Conservation (phyloP, 345 rosid species). For the Moricandia moricandioides region DNA sequence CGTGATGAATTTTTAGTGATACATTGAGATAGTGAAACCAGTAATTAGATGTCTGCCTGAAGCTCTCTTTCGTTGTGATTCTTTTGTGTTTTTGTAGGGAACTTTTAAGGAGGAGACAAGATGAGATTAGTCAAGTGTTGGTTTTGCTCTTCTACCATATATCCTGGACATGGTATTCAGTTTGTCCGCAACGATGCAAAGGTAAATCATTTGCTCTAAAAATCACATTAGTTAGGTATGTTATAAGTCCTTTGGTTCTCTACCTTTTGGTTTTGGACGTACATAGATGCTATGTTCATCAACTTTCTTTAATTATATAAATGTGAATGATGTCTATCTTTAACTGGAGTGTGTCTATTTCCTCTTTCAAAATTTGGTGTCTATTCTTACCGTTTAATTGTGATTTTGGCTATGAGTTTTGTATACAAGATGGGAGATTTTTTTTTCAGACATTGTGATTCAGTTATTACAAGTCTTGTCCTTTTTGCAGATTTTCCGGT, state of each 20-base stretch:
- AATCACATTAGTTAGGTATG: not conserved
- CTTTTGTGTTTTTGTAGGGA: not conserved
- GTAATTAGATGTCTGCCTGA: not conserved
- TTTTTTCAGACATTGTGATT: not conserved
- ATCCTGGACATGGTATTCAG: constrained; percentile 89
- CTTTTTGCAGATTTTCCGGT: constrained; percentile 65
- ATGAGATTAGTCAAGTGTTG: constrained; percentile 95
- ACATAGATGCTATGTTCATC: not conserved
- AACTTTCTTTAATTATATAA: not conserved
- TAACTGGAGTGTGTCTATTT: no score
- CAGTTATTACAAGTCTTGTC: not conserved
- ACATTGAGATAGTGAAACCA: not conserved
- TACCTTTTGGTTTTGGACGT: not conserved
- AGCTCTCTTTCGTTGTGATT: not conserved
- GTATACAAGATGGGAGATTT: not conserved
- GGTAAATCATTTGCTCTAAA: constrained; percentile 36
- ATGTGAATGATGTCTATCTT: not conserved
- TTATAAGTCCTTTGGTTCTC: not conserved
- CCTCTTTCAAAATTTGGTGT: not conserved
- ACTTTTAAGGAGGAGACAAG: constrained; percentile 9
- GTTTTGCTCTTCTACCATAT: constrained; percentile 90
- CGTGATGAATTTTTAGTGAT: not conserved
- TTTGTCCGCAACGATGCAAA: constrained; percentile 90
- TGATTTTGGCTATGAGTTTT: not conserved
- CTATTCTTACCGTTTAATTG: not conserved